Evolutionary conservation across 148 eudicot genomes (phyloP), one percentile per base, ranked within the genome.

Genomic region (Chenopodium quinoa): DNA sequence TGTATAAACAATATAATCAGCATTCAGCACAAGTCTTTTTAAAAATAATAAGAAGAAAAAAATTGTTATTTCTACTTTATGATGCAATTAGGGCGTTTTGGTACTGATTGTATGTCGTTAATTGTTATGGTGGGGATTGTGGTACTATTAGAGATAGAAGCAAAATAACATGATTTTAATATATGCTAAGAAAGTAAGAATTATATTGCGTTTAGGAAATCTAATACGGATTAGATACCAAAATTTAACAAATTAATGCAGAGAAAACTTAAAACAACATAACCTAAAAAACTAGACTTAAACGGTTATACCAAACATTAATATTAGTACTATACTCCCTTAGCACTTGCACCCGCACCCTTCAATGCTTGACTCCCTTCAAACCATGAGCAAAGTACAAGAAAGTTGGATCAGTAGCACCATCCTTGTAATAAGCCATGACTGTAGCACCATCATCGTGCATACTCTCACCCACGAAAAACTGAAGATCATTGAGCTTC

Each of bases 391-490:
- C 85, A 5, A 88, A 81, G 86, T 89, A 89, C 78, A 89, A 58
- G 87, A 89, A 89, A 3, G 92, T 89, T 17, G 92, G 92, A 70
- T 89, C 86, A 17, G 90, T 72, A 4, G 90, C 89, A 70, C 88
- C 90, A 8, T 89, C 92, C 84, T 84, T 87, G 79, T 89, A 89
- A 82, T 89, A 86, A 50, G 90, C 92, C 37, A 86, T 86, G 9
- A 88, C 90, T 23, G 78, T 31, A 1, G 80, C 74, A 52, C 81
- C 67, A 4, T 89, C 90, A 52, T 86, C 88, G 14, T 66, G 75
- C 92, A 87, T 86, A 84, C 92, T 86, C 89, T 86, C 90, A 32
- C 92, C 92, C 2, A 89, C 87, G 67, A 88, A 89, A 20, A 89
- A 85, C 71, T 89, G 92, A n/a, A 89, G 88, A 77, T 89, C 92